Conservation (phyloP, 208 protist species). For the Trypanosoma brucei region DNA sequence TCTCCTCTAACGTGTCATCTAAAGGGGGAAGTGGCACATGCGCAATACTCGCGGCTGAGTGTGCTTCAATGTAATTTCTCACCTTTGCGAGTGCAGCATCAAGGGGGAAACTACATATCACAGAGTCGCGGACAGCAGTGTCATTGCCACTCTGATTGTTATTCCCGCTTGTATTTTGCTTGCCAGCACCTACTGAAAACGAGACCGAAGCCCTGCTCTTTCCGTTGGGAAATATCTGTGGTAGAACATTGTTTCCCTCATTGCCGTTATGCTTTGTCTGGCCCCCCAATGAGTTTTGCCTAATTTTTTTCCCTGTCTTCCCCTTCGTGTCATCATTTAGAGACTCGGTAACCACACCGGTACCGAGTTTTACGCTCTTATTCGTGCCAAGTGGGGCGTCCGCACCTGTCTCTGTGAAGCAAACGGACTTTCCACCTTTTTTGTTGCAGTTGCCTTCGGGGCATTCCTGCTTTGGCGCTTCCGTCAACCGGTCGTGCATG, state of each 20-base stretch:
- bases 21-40: slow-evolving; percentile 14
- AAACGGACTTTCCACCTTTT: neutral
- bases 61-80: slow-evolving; percentile 15
- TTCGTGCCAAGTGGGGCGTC: neutral
- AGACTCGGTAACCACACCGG: neutral
- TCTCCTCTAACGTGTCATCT: neutral
- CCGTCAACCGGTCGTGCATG: neutral
- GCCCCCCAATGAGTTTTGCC: too few relatives aligned
- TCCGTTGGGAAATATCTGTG: too few relatives aligned
- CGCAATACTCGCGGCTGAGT: neutral
- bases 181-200: too few relatives aligned
- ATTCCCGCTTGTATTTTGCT: too few relatives aligned
- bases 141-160: neutral
- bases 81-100: neutral
- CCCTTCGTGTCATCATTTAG: neutral
- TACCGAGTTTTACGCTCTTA: neutral
- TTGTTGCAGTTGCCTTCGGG: neutral
- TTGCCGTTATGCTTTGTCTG: neutral
- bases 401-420: neutral
- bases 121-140: neutral
- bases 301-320: too few relatives aligned
- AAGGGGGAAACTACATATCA: slow-evolving; percentile 17
- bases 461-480: neutral
- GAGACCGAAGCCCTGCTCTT: too few relatives aligned
- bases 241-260: neutral